Conservation (phyloP, 1,284 basidiomycete genomes). For the Ceratobasidium sp. region DNA sequence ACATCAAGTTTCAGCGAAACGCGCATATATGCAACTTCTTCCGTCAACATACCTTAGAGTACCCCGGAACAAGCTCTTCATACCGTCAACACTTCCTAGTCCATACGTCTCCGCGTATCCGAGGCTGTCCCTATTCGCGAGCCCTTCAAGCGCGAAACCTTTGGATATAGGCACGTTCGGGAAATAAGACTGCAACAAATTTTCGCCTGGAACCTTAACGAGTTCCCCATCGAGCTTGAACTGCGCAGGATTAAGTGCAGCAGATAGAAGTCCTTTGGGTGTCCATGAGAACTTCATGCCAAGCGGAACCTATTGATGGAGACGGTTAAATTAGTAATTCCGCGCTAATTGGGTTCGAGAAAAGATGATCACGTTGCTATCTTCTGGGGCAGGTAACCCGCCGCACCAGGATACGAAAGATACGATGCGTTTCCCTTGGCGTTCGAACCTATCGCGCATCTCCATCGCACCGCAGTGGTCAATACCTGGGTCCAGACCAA, state of each 20-base stretch:
- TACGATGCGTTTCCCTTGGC: conserved; percentile 69
- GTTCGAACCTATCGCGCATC: conserved; percentile 69
- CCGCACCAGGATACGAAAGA: conserved; percentile 96
- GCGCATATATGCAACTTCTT: background rate
- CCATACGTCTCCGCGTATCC: conserved; percentile 80
- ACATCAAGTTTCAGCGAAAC: background rate
- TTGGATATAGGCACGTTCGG: conserved; percentile 72
- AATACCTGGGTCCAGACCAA: conserved; percentile 95
- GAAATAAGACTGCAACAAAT: conserved; percentile 71
- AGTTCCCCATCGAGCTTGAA: conserved; percentile 74
- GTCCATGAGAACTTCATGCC: conserved; percentile 98
- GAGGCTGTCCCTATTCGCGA: conserved; percentile 90
- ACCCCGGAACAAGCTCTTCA: conserved; percentile 82
- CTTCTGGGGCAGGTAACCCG: conserved; percentile 86
- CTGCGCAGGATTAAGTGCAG: conserved; percentile 79
- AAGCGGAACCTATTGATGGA: conserved; percentile 65
- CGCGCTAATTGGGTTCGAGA: background rate
- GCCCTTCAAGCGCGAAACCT: conserved; percentile 81
- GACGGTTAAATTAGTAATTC: background rate
- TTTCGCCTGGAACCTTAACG: conserved; percentile 63
- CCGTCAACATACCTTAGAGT: conserved; percentile 73
- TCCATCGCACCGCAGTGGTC: conserved; percentile 92
- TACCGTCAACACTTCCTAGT: conserved; percentile 61
- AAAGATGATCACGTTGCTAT: conserved; percentile 55
- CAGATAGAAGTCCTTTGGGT: conserved; percentile 86